Evolutionary conservation across 768 basidiomycete genomes (phyloP), one percentile per base, ranked within the genome.

Genomic region (Trametes sanguinea): DNA sequence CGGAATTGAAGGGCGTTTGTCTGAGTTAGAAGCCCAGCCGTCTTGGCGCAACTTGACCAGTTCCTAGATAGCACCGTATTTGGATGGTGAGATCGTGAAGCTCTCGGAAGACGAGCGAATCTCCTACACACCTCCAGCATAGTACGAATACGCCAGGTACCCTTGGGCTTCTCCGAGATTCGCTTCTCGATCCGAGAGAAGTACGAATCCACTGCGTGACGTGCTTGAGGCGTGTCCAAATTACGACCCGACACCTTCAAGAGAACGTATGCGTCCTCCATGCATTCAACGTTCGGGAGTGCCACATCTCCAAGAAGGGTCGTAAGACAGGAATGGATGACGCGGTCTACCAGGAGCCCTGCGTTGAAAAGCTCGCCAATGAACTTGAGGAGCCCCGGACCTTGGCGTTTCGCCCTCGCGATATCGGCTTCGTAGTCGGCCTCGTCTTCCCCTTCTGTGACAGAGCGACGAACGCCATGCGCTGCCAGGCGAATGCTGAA

Each of bases 251-350:
- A 92, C 4, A 95, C 98, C 22, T 88, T 83, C 57, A 99, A 75
- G 57, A 98, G 83, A 73, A 93, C 93, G 82, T 94, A 98, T 57
- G 96, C 82, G 48, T 89, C 92, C 81, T 99, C 96, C 65, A 99
- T 90, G 70, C 96, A 94, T 78, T 98, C 95, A 76, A 98, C 96
- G 71, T 11, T 97, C 94, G 0, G 95, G 95, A 68, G 92, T 92
- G 65, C 93, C 88, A 57, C 4, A 95, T 89, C 71, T 98, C 97
- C 56, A 88, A 98, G 80, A 11, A 98, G 83, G 77, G 95, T 94
- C 83, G 94, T 92, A 73, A 98, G 87, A 80, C 95, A 99, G 75
- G 94, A 90, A 79, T 95, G 92, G 91, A 98, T 98, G 78, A 98
- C 95, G 67, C 93, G 89, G 77, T 94, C 93, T 48, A 94, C 94